Percentiles rank a stretch among this genome's conserved stretches.
Conservation (phyloP, 1,139 yeast species). For the Candida mesenterica region DNA sequence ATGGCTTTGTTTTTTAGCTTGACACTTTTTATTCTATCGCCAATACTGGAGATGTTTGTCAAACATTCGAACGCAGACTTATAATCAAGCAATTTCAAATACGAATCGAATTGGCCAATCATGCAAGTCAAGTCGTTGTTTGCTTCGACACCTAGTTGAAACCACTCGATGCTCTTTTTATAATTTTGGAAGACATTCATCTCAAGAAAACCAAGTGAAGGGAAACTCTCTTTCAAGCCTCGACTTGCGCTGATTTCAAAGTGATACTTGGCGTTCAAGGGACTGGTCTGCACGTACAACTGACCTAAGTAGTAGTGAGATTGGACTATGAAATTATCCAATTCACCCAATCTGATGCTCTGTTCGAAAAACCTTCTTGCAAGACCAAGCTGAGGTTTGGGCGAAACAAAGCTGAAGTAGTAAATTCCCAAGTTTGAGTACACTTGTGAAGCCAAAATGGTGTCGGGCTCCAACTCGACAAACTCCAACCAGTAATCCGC, state of each 20-base stretch:
- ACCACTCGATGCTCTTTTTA: slow-evolving; percentile 74
- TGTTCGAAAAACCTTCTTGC: slow-evolving; percentile 62
- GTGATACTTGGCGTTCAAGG: slow-evolving; percentile 61
- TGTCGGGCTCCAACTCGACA: slow-evolving; percentile 50
- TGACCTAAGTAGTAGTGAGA: slow-evolving; percentile 81
- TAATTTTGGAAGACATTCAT: slow-evolving; percentile 60
- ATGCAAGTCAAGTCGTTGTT: slow-evolving; percentile 57
- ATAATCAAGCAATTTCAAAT: slow-evolving; percentile 26
- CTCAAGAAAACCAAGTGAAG: slow-evolving; percentile 75
- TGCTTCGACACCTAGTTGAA: slow-evolving; percentile 72
- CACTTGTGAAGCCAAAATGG: slow-evolving; percentile 70
- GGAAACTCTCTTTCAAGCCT: slow-evolving; percentile 76
- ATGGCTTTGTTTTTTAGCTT: slow-evolving; percentile 14
- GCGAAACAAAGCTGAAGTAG: slow-evolving; percentile 40
- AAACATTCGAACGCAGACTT: slow-evolving; percentile 28
- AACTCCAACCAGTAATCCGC: slow-evolving; percentile 61
- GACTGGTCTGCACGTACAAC: slow-evolving; percentile 55
- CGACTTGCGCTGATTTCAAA: slow-evolving; percentile 72
- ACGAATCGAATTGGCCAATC: slow-evolving; percentile 72
- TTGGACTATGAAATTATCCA: slow-evolving; percentile 54
- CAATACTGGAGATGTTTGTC: slow-evolving; percentile 23
- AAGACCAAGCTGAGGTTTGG: slow-evolving; percentile 45
- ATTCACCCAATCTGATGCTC: slow-evolving; percentile 57
- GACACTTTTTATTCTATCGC: slow-evolving; percentile 23
- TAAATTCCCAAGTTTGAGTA: slow-evolving; percentile 68